Base-by-base conservation (phyloP, 148 eudicot species). In the Camellia sinensis region DNA sequence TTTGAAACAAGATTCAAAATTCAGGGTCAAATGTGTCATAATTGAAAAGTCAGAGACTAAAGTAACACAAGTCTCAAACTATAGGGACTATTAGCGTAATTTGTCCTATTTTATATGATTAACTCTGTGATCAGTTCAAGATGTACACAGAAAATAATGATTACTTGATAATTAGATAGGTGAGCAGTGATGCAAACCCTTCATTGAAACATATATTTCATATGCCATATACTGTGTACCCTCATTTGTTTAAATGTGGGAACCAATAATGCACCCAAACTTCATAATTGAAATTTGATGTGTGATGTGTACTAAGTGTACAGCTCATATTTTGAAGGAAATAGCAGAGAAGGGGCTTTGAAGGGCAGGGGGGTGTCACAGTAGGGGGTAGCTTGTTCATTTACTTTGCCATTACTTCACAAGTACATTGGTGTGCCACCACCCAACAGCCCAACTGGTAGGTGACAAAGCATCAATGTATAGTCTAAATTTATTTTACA, bases 401-500 rank as follows among this genome's bases (percentile, higher is more conserved):
- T 29, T 0, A 29, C 37, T 29, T 0, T 29, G 37, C 71, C 71
- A 11, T 67, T 13, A 40, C 44, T 62, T 69, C 29, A 69, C 6
- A 46, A 46, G 52, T 69, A 44, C 44, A 50, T 68, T 68, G 71
- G 18, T 41, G 6, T 41, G 46, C 71, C 73, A 69, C 73, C 73
- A 69, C 5, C 13, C 22, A 17, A 17, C 71, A n/a, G 15, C 48
- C 50, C 7, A 29, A 29, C 37, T 29, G 37, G 37, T 41, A 45
- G 15, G 48, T 40, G 12, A 19, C 44, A 19, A 69, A 44, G 17
- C 53, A 44, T 44, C 52, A 44, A 69, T 69, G 37, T 29, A 29
- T 29, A 29, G 37, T 29, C 1, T 29, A 29, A 29, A 29, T 29
- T 29, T 15, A 44, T 68, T 41, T 68, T 3, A 43, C 22, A n/a